Evolutionary conservation across 176 grass and related monocot species (phyloP).

Genomic region (Chloris gayana): DNA sequence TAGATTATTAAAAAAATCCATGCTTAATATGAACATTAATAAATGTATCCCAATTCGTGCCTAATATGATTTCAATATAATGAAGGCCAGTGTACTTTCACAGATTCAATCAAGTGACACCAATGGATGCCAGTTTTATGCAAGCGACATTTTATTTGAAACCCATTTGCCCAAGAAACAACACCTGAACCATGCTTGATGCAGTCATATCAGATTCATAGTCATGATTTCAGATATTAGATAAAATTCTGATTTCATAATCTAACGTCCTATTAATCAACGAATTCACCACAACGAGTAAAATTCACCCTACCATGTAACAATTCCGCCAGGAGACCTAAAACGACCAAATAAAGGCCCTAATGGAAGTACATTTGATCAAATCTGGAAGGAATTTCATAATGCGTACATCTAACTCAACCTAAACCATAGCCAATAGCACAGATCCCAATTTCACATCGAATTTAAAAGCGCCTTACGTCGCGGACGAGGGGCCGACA

Average conservation of each 20-base stretch:
- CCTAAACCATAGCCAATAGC: not conserved
- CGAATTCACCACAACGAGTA: not conserved
- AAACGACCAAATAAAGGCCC: not conserved
- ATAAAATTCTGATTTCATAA: not conserved
- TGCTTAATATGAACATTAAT: not conserved
- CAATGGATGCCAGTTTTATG: not conserved
- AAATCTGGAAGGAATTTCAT: not conserved
- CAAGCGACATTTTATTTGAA: not conserved
- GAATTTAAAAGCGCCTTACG: slow-evolving; percentile 50
- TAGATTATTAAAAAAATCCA: not conserved
- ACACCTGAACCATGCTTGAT: not conserved
- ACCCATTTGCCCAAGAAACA: too few species aligned
- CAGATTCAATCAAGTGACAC: not conserved
- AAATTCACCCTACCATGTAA: not conserved
- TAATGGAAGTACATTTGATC: slow-evolving; percentile 3
- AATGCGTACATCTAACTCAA: slow-evolving; percentile 9
- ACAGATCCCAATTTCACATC: slow-evolving; percentile 4
- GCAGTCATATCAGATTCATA: not conserved
- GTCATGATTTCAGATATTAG: too few species aligned
- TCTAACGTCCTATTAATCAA: not conserved
- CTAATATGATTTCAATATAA: not conserved
- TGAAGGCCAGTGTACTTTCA: not conserved
- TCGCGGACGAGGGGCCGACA: slow-evolving; percentile 71
- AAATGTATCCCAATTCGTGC: not conserved
- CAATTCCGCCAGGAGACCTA: not conserved